Base-by-base conservation (phyloP, 805 yeast species). In the Monosporozyma unispora region DNA sequence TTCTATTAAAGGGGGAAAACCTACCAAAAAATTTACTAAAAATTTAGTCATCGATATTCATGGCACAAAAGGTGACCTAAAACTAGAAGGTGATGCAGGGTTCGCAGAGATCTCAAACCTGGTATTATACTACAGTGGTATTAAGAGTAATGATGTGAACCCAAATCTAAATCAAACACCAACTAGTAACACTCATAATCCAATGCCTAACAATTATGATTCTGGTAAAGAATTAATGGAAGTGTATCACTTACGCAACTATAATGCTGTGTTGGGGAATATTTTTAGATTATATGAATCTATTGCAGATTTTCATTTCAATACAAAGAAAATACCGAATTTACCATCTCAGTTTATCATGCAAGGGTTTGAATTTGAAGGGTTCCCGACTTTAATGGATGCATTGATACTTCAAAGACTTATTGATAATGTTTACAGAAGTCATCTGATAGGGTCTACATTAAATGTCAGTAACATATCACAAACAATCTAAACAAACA, bases 11-110 rank as follows among this genome's bases (percentile, higher is more conserved):
- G 66, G 67, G 39, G 67, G 66, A 5, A 63, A 58, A 38, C 67
- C 67, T 10, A 58, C 61, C 1, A 62, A 63, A 35, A 63, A 61
- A 48, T 63, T 63, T 45, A 62, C 66, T 25, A 63, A 63, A 50
- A 63, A 62, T 49, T 47, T 63, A 44, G 61, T 63, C n/a, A 61
- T 63, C 25, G 66, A 63, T 48, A 58, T 63, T 31, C 67, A 63
- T 50, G 67, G 67, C 18, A 61, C 67, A 14, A 62, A 58, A 47
- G 67, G 67, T 45, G 66, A 63, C 54, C 48, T 62, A 18, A 63
- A 62, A 48, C 50, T 63, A 18, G 67, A 63, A 50, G 67, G 67
- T 42, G 66, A 63, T 47, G 67, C 66, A 7, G 67, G 67, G n/a
- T 63, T 63, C 48, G 63, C 64, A 1, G 66, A 62, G 45, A 60